Evolutionary conservation across 2,329 filamentous ascomycete genomes (phyloP), one percentile per base, ranked within the genome.

Genomic region (Beauveria sp.): DNA sequence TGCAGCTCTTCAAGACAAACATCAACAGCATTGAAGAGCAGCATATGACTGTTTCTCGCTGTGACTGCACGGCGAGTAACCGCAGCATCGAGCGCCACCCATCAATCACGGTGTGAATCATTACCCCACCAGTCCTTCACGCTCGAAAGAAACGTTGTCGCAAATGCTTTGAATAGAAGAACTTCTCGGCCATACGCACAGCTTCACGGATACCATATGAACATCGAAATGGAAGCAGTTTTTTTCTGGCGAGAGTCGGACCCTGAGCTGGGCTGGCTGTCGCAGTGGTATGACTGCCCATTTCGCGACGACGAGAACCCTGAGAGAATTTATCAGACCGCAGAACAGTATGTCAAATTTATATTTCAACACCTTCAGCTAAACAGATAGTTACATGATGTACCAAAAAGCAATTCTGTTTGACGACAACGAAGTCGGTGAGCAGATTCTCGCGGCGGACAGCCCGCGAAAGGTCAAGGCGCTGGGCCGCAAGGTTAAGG

Each of bases 221-320:
- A 42, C 26, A 38, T 22, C 18, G 6, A 38, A 16, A 56, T 56
- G 53, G 42, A 46, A 16, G 42, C n/a, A 31, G 57, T 79, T n/a
- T 82, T 75, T 70, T 82, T 82, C 67, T 83, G 77, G 77, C 72
- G 74, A 28, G 77, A 79, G 51, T 75, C 75, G 16, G 77, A 83
- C 62, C 65, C 72, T 1, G 69, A 72, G 3, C 74, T 79, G 38
- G 84, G 83, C 46, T 86, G 79, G 72, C 76, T 88, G n/a, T 84
- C 80, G 0, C 85, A 89, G 72, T 88, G 85, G 85, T 85, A 83
- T 68, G 67, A 73, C 56, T 78, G 74, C 20, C 72, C 77, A 2
- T 88, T 86, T 67, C 73, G 62, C 43, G 75, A 77, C 58, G 73
- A 75, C 5, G 62, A 69, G 3, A 70, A 73, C 54, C 66, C 69